Base-by-base conservation (phyloP, 441 rosid species). In the Dalechampia spathulata region DNA sequence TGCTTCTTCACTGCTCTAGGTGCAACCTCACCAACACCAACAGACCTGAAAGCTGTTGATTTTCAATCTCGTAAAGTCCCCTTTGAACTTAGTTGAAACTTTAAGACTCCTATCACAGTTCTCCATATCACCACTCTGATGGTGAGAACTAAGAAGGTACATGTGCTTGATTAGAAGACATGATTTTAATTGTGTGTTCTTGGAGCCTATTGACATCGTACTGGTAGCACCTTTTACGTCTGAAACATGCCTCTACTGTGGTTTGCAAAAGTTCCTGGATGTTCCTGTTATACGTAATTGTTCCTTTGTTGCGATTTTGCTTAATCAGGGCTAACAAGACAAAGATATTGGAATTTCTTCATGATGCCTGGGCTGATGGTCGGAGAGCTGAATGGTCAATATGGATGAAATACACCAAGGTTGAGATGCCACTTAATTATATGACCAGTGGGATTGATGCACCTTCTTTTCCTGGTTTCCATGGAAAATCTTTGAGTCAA, bases 321-420 rank as follows among this genome's bases (percentile, higher is more conserved):
- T 64, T 45, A 19, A 28, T 65, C 63, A 92, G 98, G 88, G 83
- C 80, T 48, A 83, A 85, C 67, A 81, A 67, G 71, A 76, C 62
- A 40, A 77, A 72, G 65, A 71, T 91, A 70, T 37, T 92, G 52
- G 86, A 81, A 52, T 74, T 75, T 76, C 78, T 92, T 32, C 78
- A 65, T 57, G 83, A 81, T 52, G 68, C 49, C 48, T 92, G 98
- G 98, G 78, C 83, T 32, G 72, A 54, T 59, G 91, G 89, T 64
- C 83, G 96, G 25, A 85, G 86, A 69, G 90, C 89, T 61, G 98
- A 88, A 76, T 91, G 98, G 98, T 91, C 98, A 22, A 88, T 91
- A 77, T 88, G 98, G 98, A 88, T 84, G 93, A 86, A 86, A 45
- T 79, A 84, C 67, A 76, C 95, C 3, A 92, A 84, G 62, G 93